Base-by-base conservation (phyloP, 2,329 filamentous ascomycete species). In the Thermochaetoides dissita region DNA sequence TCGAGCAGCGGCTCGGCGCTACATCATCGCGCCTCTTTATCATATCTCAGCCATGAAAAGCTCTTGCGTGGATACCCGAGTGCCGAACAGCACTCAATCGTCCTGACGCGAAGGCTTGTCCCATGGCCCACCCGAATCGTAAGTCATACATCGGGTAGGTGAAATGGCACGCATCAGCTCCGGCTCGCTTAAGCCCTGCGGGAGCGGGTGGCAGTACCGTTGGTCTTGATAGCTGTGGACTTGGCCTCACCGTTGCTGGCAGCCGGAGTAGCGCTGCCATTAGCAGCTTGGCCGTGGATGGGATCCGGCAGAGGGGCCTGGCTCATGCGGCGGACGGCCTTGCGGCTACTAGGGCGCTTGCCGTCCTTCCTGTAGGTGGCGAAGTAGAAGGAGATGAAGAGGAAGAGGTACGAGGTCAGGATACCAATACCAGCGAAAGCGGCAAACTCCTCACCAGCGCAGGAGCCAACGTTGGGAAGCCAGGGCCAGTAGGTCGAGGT, bases 331-430 rank as follows among this genome's bases (percentile, higher is more conserved):
- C 76, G 74, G 48, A 81, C 70, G 34, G 74, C 72, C 71, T 89
- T 91, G 64, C 84, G 88, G 57, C 84, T 84, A 55, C 81, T 87
- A 56, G 74, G 71, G 46, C 72, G 76, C 72, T 87, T 89, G 62
- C 78, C 76, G 48, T 81, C 79, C 72, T 86, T 88, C 70, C 81
- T 84, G 71, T 98, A 98, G 48, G 89, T 98, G 52, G 87, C 87
- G 54, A 94, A 74, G 75, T 96, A 98, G 80, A 98, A 98, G 40
- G 83, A 89, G 68, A 98, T 94, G 79, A 98, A 98, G 53, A 98
- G 84, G 50, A 96, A 74, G 46, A 98, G 78, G 76, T 96, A 98
- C 30, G 86, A 94, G 67, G 78, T 88, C 59, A 98, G 72, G 57
- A 94, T 94, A 52, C 73, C 84, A 55, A 95, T 94, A 54, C 89